Evolutionary conservation across 495 filamentous ascomycete genomes (phyloP).

Genomic region (Podospora pseudocomata): DNA sequence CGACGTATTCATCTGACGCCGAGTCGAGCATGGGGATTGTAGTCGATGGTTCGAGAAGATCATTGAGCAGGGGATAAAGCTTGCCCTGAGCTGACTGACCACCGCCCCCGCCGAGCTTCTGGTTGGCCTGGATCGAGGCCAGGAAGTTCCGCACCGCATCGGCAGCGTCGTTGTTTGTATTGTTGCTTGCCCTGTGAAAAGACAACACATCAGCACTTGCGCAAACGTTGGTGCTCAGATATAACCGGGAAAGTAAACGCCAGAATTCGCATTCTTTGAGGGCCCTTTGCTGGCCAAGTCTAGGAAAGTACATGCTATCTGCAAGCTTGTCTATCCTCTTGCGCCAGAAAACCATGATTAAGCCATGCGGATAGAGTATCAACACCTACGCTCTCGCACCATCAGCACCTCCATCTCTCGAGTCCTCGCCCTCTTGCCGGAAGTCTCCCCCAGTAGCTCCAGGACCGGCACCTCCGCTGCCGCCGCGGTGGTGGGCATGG

Average conservation of each 20-base stretch:
- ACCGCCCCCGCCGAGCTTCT: constrained; percentile 30
- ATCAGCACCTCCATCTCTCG: constrained; percentile 88
- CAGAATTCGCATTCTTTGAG: constrained; percentile 19
- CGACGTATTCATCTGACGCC: constrained; percentile 59
- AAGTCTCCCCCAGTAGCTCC: constrained; percentile 87
- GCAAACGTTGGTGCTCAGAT: background rate
- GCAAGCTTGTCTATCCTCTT: constrained; percentile 15
- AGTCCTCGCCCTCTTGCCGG: constrained; percentile 80
- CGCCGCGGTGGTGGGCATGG: constrained; percentile 54
- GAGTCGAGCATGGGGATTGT: constrained; percentile 75
- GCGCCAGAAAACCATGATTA: constrained; percentile 26
- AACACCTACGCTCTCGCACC: constrained; percentile 98
- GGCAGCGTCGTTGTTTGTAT: constrained; percentile 49
- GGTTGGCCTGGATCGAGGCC: constrained; percentile 67
- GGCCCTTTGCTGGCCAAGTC: constrained; percentile 21
- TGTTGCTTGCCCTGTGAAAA: constrained; percentile 39
- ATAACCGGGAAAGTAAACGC: background rate
- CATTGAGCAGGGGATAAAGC: constrained; percentile 77
- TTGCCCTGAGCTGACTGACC: constrained; percentile 50
- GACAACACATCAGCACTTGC: constrained; percentile 33
- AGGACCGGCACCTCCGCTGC: constrained; percentile 74
- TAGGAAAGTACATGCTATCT: constrained; percentile 32
- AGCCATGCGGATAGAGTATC: constrained; percentile 36
- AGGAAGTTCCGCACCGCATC: constrained; percentile 82
- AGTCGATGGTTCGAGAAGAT: constrained; percentile 71